Evolutionary conservation across 805 yeast species (phyloP).

Genomic region (Ogataea pilisensis): DNA sequence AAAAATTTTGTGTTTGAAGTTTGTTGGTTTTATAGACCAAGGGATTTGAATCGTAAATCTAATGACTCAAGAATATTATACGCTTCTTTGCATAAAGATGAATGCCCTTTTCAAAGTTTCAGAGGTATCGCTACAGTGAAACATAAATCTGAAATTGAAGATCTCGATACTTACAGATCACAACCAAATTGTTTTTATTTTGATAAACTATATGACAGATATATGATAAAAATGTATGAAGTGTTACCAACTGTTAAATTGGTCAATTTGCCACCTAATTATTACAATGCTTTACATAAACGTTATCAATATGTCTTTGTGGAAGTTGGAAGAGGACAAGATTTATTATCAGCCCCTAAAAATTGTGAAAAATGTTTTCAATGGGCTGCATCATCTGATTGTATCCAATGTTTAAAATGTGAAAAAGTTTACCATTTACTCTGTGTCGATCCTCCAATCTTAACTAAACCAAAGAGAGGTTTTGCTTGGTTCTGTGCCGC

Average conservation of each 20-base stretch:
- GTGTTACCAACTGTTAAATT: slow-evolving; percentile 61
- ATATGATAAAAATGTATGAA: slow-evolving; percentile 79
- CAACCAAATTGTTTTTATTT: slow-evolving; percentile 76
- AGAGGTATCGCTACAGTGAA: slow-evolving; percentile 73
- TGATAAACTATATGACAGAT: slow-evolving; percentile 79
- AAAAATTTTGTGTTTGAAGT: slow-evolving; percentile 58
- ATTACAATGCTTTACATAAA: slow-evolving; percentile 56
- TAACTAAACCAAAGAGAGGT: slow-evolving; percentile 77
- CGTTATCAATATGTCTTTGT: slow-evolving; percentile 71
- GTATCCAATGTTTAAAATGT: slow-evolving; percentile 80
- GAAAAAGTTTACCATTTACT: slow-evolving; percentile 66
- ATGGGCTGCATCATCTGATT: slow-evolving; percentile 76
- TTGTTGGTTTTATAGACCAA: slow-evolving; percentile 89
- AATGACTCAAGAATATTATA: slow-evolving; percentile 71
- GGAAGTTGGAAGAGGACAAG: slow-evolving; percentile 63
- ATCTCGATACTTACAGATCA: slow-evolving; percentile 49
- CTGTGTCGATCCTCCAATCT: slow-evolving; percentile 81
- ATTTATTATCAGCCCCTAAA: slow-evolving; percentile 57
- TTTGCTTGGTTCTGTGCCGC: slow-evolving; percentile 87
- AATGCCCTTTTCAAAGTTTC: slow-evolving; percentile 69
- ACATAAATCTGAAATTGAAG: slow-evolving; percentile 63
- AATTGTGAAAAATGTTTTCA: slow-evolving; percentile 75
- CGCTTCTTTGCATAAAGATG: slow-evolving; percentile 83
- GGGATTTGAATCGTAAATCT: slow-evolving; percentile 69
- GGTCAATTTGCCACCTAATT: slow-evolving; percentile 55